Conservation (phyloP, 768 basidiomycete genomes). For the Ephemerocybe angulata region DNA sequence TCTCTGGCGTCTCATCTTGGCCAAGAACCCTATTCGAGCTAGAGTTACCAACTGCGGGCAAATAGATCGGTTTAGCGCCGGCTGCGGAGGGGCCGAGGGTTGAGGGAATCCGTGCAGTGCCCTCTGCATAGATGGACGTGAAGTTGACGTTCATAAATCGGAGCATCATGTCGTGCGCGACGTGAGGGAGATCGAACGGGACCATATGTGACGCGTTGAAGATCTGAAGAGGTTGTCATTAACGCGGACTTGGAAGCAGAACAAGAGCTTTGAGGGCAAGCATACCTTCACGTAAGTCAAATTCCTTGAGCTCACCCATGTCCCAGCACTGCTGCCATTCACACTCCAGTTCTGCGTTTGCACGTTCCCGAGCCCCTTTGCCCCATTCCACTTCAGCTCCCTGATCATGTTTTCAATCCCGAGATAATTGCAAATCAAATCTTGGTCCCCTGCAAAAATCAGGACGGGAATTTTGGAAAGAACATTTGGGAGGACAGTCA, state of each 20-base stretch:
- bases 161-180: conserved; percentile 96
- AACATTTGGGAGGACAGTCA: conserved; percentile 73
- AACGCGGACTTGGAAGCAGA: too few species aligned
- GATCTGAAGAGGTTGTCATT: too few species aligned
- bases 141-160: conserved; percentile 96
- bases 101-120: conserved; percentile 78
- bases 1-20: conserved; percentile 62
- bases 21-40: conserved; percentile 24
- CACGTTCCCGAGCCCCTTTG: conserved; percentile 74
- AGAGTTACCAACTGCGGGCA: conserved; percentile 35
- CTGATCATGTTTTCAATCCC: conserved; percentile 87
- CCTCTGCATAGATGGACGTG: conserved; percentile 60
- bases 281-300: conserved; percentile 93
- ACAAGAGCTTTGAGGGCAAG: too few species aligned
- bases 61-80: conserved; percentile 54
- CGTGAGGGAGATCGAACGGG: conserved; percentile 79
- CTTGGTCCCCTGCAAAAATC: conserved; percentile 93
- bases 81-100: conserved; percentile 62
- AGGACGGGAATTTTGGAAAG: conserved; percentile 78
- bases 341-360: conserved; percentile 75
- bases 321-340: conserved; percentile 72
- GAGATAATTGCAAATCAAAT: conserved; percentile 93
- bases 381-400: conserved; percentile 82
- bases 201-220: conserved; percentile 97
- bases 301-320: conserved; percentile 87